phyloP scores from a whole-genome alignment of 2,329 filamentous ascomycete species.

The Phaeosphaeria sp. region DNA sequence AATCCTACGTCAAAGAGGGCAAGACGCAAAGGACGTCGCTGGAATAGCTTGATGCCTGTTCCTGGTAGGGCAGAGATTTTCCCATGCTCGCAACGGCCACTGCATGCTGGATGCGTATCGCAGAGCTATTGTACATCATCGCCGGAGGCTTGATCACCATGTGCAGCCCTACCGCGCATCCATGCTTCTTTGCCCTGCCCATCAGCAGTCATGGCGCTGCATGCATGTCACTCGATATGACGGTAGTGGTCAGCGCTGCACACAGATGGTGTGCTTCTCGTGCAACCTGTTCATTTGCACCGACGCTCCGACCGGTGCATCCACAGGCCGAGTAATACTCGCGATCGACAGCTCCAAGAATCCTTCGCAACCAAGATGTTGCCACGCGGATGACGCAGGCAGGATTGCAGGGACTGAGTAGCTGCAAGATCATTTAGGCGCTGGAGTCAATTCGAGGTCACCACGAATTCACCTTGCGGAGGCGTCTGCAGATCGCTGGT shows the following conservation, averaged over 20 bases:
- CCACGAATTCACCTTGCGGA: not conserved
- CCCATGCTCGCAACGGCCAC: not conserved
- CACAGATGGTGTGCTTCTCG: not conserved
- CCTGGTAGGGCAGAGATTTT: conserved; percentile 20
- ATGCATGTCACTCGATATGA: not conserved
- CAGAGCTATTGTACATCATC: not conserved
- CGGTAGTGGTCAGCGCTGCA: not conserved
- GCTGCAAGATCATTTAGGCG: not conserved
- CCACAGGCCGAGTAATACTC: not conserved
- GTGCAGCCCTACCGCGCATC: not conserved
- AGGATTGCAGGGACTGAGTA: not conserved
- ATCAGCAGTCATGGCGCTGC: not conserved
- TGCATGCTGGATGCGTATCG: not conserved
- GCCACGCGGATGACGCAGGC: not conserved
- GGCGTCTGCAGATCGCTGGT: not conserved
- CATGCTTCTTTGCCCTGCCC: not conserved
- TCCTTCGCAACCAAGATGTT: not conserved
- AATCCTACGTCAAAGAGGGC: conserved; percentile 1
- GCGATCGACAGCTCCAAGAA: not conserved
- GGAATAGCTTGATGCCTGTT: conserved; percentile 18
- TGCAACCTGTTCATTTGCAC: not conserved
- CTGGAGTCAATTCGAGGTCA: not conserved
- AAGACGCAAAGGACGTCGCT: conserved; percentile 13
- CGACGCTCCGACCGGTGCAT: not conserved
- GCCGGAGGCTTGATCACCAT: not conserved